phyloP scores from a whole-genome alignment of 257 asterid genomes.

The Solanum lignicaule region DNA sequence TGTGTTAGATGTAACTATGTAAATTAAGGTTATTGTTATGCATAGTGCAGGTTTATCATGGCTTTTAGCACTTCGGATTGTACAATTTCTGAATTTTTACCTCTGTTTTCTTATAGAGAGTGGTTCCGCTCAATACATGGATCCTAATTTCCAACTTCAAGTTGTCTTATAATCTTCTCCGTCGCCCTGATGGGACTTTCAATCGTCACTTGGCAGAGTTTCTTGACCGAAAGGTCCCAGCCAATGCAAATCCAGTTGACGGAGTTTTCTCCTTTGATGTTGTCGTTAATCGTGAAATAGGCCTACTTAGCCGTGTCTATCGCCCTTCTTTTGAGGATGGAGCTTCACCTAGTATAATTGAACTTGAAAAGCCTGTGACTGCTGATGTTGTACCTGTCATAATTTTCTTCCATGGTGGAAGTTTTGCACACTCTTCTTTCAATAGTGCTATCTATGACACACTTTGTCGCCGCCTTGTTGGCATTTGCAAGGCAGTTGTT shows the following conservation, averaged over 20 bases:
- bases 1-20: neutral
- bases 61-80: neutral
- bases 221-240: slow-evolving; percentile 73
- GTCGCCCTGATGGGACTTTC: slow-evolving; percentile 87
- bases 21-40: neutral
- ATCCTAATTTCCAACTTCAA: slow-evolving; percentile 76
- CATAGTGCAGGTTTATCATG: neutral
- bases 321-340: slow-evolving; percentile 24
- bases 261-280: slow-evolving; percentile 73
- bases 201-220: slow-evolving; percentile 67
- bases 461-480: slow-evolving; percentile 72
- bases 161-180: slow-evolving; percentile 66
- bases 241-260: slow-evolving; percentile 60
- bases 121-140: slow-evolving; percentile 87
- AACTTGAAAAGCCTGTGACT: slow-evolving; percentile 57
- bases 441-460: slow-evolving; percentile 78
- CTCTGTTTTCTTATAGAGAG: slow-evolving; percentile 32
- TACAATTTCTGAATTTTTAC: neutral
- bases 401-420: slow-evolving; percentile 86
- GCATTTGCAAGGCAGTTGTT: slow-evolving; percentile 51
- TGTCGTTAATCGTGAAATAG: slow-evolving; percentile 45
- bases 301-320: slow-evolving; percentile 61
- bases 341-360: slow-evolving; percentile 19
- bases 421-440: slow-evolving; percentile 83
- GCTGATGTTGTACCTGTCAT: slow-evolving; percentile 54